Evolutionary conservation across 352 stramenopile genomes (phyloP), one percentile per base, ranked within the genome.

Genomic region (Paralagenidium karlingii): DNA sequence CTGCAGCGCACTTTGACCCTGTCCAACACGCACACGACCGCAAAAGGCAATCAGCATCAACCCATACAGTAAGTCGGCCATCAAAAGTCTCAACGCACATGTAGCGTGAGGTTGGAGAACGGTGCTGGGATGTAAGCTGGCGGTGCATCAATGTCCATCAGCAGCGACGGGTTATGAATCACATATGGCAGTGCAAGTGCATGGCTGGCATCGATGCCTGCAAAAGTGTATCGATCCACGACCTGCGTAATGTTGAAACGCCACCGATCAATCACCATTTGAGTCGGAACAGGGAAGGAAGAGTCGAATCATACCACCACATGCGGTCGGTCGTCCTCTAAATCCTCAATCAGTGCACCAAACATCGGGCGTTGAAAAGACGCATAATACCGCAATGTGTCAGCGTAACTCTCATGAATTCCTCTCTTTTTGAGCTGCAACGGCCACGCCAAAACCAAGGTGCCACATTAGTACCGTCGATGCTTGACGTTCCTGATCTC

Each of bases 71-170:
- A 43, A 3, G n/a, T n/a, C n/a, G n/a, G 10, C 10, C 10, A 22
- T 22, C 12, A 34, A 36, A 40, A 25, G 30, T 48, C 31, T 49
- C 12, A 25, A 63, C 47, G 25, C 75, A 85, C 73, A 49, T 82
- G 66, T 60, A 87, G 85, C 5, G 74, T 68, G 49, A 69, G 69
- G n/a, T 79, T 79, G 16, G 78, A 85, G 43, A 89, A 88, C 0
- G 78, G 78, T n/a, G 78, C 75, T 1, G 75, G 66, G 21, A 90
- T 67, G 32, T 86, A 84, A 10, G 64, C 60, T 2, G 81, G 78
- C 4, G 81, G 81, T 7, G 77, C 60, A 47, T 94, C 81, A n/a
- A 92, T 79, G 25, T 94, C 81, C 28, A 84, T 49, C 22, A 94
- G 56, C 51, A 91, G 44, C 38, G 75, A 82, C 26, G 78, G 70